These are phyloP conservation scores for Solanum hybrid DNA, from an alignment of 305 asterid species.

Conservation along the genomic window DNA sequence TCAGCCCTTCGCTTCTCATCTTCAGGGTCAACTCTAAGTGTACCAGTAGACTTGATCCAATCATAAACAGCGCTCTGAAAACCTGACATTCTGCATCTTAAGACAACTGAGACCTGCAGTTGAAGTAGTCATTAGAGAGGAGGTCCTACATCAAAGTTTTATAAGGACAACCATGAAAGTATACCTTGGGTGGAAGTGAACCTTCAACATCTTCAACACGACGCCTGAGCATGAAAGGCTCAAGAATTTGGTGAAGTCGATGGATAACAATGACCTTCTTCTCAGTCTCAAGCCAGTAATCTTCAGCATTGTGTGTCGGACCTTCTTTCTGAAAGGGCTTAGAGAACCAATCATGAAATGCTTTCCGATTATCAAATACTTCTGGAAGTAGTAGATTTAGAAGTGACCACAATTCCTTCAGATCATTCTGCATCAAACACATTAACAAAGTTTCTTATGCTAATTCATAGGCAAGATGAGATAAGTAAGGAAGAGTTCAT, in stretches of 20 bases:
- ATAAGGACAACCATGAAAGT: constrained; percentile 5
- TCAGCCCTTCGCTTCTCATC: constrained; percentile 74
- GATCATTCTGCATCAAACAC: constrained; percentile 73
- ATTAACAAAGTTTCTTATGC: not conserved
- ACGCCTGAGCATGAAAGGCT: constrained; percentile 99
- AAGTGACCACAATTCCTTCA: constrained; percentile 99
- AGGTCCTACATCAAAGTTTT: constrained; percentile 5
- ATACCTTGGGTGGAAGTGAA: constrained; percentile 99
- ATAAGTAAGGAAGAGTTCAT: not conserved
- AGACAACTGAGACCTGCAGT: constrained; percentile 84
- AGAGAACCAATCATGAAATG: constrained; percentile 98
- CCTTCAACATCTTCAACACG: constrained; percentile 99
- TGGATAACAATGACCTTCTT: constrained; percentile 97
- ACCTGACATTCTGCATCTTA: constrained; percentile 97
- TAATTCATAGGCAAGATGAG: not conserved
- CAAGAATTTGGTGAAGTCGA: constrained; percentile 96
- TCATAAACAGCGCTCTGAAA: constrained; percentile 91
- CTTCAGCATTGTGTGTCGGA: constrained; percentile 72
- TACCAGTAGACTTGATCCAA: constrained; percentile 97
- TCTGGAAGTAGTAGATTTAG: constrained; percentile 93
- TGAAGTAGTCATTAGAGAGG: constrained; percentile 23
- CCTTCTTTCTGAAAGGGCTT: constrained; percentile 97
- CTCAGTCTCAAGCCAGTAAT: constrained; percentile 99
- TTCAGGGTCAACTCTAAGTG: constrained; percentile 96
- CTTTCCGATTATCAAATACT: constrained; percentile 94